Conservation (phyloP, 805 yeast species). For the Yarrowia bubula region DNA sequence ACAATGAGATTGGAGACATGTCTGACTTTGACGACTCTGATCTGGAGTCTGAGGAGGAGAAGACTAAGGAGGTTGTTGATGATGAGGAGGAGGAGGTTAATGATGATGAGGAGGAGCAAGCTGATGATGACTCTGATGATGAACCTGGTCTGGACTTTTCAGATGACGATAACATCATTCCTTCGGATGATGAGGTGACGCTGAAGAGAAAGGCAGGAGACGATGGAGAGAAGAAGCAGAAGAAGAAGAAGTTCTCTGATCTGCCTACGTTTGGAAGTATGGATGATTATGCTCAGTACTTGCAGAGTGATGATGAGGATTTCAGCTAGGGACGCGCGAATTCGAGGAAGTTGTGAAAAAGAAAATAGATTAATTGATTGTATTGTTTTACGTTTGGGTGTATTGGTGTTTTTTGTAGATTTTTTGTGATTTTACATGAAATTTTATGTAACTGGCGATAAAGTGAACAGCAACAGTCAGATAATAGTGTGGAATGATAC, state of each 20-base stretch:
- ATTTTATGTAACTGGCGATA: background rate
- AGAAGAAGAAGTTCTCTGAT: conserved; percentile 58
- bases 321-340: background rate
- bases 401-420: too few relatives aligned
- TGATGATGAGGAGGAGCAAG: conserved; percentile 32
- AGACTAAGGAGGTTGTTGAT: conserved; percentile 31
- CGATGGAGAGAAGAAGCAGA: conserved; percentile 41
- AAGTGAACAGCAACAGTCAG: too few relatives aligned
- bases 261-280: conserved; percentile 86
- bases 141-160: conserved; percentile 36
- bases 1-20: conserved; percentile 34
- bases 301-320: conserved; percentile 61
- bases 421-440: too few relatives aligned
- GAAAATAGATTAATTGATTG: conserved; percentile 1
- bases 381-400: too few relatives aligned
- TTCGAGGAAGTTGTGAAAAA: too few relatives aligned
- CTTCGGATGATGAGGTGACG: conserved; percentile 41
- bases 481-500: too few relatives aligned
- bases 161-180: conserved; percentile 43
- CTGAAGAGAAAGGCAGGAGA: conserved; percentile 31
- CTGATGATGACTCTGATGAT: conserved; percentile 36
- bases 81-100: conserved; percentile 33
- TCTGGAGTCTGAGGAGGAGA: conserved; percentile 30
- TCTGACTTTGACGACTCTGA: conserved; percentile 31
- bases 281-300: conserved; percentile 76